These are phyloP conservation scores for Cyberlindnera maritima DNA, from an alignment of 805 yeast genomes.

Conservation along the genomic window DNA sequence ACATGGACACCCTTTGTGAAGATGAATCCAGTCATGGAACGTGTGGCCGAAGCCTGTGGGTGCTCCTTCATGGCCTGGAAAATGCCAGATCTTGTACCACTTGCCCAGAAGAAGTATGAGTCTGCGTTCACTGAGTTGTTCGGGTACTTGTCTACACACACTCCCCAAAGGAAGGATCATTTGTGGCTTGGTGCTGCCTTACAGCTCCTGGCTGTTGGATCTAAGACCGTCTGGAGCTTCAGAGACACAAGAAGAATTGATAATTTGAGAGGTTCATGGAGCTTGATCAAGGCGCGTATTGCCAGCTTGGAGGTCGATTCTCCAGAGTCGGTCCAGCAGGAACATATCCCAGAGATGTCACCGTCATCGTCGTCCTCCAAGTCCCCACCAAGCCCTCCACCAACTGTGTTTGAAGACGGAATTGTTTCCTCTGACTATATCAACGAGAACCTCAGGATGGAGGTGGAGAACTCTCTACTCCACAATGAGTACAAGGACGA, in stretches of 20 bases:
- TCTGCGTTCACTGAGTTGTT: slow-evolving; percentile 23
- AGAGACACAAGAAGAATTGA: slow-evolving; percentile 12
- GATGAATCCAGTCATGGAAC: slow-evolving; percentile 30
- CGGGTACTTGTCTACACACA: background rate
- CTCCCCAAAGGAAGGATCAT: slow-evolving; percentile 19
- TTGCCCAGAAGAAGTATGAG: slow-evolving; percentile 27
- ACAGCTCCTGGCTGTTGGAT: slow-evolving; percentile 37
- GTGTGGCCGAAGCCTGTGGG: slow-evolving; percentile 40
- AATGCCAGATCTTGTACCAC: slow-evolving; percentile 24
- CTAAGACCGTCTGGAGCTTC: slow-evolving; percentile 31
- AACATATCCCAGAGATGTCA: background rate
- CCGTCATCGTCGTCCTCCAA: background rate
- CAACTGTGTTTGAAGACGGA: background rate
- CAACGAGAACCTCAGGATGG: slow-evolving; percentile 23
- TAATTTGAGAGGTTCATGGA: slow-evolving; percentile 36
- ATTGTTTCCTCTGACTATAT: slow-evolving; percentile 13
- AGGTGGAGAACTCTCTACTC: slow-evolving; percentile 21
- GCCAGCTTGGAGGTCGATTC: slow-evolving; percentile 1
- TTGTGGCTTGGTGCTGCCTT: slow-evolving; percentile 41
- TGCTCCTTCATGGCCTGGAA: slow-evolving; percentile 36
- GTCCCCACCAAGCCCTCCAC: slow-evolving; percentile 3
- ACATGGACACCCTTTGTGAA: slow-evolving; percentile 37
- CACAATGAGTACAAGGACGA: slow-evolving; percentile 3
- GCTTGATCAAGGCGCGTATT: slow-evolving; percentile 32
- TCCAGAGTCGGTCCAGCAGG: background rate